phyloP scores from a whole-genome alignment of 495 filamentous ascomycete genomes.

The Neurospora terricola region DNA sequence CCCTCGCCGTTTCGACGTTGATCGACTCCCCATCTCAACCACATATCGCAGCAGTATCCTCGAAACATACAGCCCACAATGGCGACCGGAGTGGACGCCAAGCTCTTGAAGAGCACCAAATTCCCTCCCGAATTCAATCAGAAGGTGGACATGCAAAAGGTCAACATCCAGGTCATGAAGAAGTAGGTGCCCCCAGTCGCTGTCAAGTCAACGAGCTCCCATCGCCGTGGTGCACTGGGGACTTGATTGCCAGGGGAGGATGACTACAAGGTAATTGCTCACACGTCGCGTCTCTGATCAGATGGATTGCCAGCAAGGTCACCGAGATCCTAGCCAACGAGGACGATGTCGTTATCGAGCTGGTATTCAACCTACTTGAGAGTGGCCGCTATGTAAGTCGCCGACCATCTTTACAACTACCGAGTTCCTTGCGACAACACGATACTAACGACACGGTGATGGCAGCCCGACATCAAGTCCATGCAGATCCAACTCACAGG shows the following conservation, averaged over 20 bases:
- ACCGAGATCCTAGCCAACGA: conserved; percentile 80
- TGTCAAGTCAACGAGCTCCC: not conserved
- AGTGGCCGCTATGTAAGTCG: conserved; percentile 63
- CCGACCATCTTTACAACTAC: not conserved
- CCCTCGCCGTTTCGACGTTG: not conserved
- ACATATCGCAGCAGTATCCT: not conserved
- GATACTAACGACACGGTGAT: not conserved
- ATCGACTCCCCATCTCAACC: not conserved
- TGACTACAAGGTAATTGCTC: not conserved
- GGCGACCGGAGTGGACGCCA: conserved; percentile 72
- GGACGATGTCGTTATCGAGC: conserved; percentile 90
- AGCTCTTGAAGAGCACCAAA: conserved; percentile 80
- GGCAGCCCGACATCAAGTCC: conserved; percentile 85
- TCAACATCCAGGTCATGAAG: conserved; percentile 96
- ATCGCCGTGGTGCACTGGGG: not conserved
- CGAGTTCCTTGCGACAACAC: not conserved
- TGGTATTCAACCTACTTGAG: conserved; percentile 84
- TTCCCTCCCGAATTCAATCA: conserved; percentile 88
- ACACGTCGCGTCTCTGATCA: conserved; percentile 24
- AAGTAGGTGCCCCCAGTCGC: conserved; percentile 46
- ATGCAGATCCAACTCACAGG: conserved; percentile 90
- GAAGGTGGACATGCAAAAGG: conserved; percentile 96
- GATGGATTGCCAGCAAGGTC: conserved; percentile 87
- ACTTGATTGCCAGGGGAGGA: not conserved
- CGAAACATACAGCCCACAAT: conserved; percentile 28